Percentiles rank a stretch among this genome's conserved stretches.
Evolutionary conservation across 73 alveolate genomes (phyloP).

Genomic region (Stentor roeselii): DNA sequence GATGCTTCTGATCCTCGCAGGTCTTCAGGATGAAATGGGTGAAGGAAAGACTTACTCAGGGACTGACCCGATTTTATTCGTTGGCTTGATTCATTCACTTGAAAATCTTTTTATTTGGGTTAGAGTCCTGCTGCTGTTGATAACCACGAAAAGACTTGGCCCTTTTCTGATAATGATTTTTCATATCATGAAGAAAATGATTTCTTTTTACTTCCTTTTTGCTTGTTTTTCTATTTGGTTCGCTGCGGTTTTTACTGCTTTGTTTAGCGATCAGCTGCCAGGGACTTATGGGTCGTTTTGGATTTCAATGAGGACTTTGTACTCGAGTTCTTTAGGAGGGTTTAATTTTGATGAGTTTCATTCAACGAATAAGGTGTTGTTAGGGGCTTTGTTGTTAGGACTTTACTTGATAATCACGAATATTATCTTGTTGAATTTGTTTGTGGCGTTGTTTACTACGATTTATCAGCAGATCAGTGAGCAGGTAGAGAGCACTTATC

Average conservation of each 20-base stretch:
- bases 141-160: constrained; percentile 24
- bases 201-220: neutral
- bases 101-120: neutral
- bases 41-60: neutral
- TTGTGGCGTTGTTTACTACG: constrained; percentile 56
- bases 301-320: constrained; percentile 5
- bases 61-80: neutral
- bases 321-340: neutral
- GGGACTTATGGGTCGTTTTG: neutral
- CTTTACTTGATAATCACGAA: constrained; percentile 56
- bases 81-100: constrained; percentile 13
- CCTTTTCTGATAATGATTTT: constrained; percentile 26
- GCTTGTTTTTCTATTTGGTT: neutral
- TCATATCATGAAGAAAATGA: neutral
- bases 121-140: neutral
- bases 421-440: constrained; percentile 49
- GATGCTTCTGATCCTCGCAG: neutral
- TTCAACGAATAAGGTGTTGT: neutral
- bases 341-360: neutral
- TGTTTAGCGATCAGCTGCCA: neutral
- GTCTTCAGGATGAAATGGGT: constrained; percentile 4
- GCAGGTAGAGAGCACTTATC: constrained; percentile 54
- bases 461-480: constrained; percentile 55
- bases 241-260: constrained; percentile 27
- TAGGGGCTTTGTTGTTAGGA: constrained; percentile 51